phyloP scores from a whole-genome alignment of 768 basidiomycete genomes.

The Rhodotorula sphaerocarpa region DNA sequence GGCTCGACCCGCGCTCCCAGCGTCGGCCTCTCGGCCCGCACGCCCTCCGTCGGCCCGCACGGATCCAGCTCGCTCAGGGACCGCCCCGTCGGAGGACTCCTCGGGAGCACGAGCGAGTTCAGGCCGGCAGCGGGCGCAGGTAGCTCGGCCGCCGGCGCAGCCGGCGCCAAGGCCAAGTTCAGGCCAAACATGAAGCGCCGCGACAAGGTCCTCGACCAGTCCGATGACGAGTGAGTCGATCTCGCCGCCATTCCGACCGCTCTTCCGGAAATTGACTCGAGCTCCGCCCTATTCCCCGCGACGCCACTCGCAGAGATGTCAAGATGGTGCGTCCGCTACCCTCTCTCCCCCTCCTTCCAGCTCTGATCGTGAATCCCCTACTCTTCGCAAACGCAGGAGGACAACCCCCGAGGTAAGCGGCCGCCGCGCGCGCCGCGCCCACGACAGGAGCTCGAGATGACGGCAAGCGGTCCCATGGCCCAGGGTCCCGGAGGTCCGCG shows the following conservation, averaged over 20 bases:
- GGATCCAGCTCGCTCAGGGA: background rate
- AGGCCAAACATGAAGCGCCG: slow-evolving; percentile 28
- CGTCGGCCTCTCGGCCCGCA: slow-evolving; percentile 3
- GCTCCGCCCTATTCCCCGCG: background rate
- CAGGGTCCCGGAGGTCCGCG: slow-evolving; percentile 33
- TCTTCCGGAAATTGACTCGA: too few relatives aligned
- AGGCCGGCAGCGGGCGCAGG: background rate
- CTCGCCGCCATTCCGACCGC: too few relatives aligned
- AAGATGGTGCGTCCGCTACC: slow-evolving; percentile 19
- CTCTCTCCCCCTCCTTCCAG: too few relatives aligned
- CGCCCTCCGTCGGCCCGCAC: background rate
- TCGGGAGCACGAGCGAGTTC: slow-evolving; percentile 28
- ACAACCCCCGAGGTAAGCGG: slow-evolving; percentile 3
- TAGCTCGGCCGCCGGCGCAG: background rate
- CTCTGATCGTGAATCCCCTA: background rate
- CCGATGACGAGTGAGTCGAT: slow-evolving; percentile 26
- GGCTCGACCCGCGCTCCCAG: slow-evolving; percentile 9
- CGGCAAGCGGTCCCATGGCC: slow-evolving; percentile 34
- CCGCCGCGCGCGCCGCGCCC: slow-evolving; percentile 15
- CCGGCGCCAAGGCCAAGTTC: slow-evolving; percentile 18
- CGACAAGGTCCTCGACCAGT: slow-evolving; percentile 1
- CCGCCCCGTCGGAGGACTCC: slow-evolving; percentile 28
- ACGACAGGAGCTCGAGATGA: slow-evolving; percentile 30
- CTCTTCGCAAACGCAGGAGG: slow-evolving; percentile 12
- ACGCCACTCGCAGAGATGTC: slow-evolving; percentile 14